phyloP scores from a whole-genome alignment of 805 yeast genomes.

The Candida sakaeoensis region DNA sequence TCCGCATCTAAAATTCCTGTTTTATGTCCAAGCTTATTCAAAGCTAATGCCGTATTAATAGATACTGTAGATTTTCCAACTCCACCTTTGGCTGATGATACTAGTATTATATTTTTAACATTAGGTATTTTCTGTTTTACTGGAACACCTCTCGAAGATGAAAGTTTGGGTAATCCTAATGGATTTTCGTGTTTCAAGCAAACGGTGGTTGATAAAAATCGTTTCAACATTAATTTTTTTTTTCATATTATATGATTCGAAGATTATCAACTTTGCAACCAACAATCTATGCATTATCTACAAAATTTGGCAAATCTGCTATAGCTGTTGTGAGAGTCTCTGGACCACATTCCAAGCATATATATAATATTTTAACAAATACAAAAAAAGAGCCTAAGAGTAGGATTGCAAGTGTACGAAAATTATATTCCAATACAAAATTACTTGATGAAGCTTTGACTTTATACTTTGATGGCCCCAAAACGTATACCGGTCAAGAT shows the following conservation, averaged over 20 bases:
- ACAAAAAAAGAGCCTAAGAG: conserved; percentile 38
- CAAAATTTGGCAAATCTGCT: conserved; percentile 78
- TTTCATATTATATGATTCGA: background rate
- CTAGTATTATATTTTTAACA: conserved; percentile 61
- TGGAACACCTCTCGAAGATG: conserved; percentile 45
- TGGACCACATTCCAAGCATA: conserved; percentile 56
- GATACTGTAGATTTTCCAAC: conserved; percentile 78
- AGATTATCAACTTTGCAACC: conserved; percentile 28
- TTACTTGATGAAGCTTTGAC: conserved; percentile 77
- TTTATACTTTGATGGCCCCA: conserved; percentile 65
- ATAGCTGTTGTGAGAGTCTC: conserved; percentile 81
- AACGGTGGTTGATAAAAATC: background rate
- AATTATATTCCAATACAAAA: conserved; percentile 39
- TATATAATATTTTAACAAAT: conserved; percentile 47
- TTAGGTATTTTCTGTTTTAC: conserved; percentile 51
- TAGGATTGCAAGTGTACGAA: conserved; percentile 56
- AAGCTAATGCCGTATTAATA: conserved; percentile 63
- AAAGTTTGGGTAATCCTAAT: conserved; percentile 32
- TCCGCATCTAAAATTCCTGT: conserved; percentile 79
- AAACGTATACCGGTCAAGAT: conserved; percentile 91
- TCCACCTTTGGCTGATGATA: conserved; percentile 77
- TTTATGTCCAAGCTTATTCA: conserved; percentile 49
- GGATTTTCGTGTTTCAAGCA: conserved; percentile 35
- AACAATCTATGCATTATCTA: conserved; percentile 88
- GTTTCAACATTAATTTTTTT: background rate